A percentile compares a stretch with the other conserved stretches of the same genome.
Conservation (phyloP, 495 filamentous ascomycete genomes). For the Collariella sp. region DNA sequence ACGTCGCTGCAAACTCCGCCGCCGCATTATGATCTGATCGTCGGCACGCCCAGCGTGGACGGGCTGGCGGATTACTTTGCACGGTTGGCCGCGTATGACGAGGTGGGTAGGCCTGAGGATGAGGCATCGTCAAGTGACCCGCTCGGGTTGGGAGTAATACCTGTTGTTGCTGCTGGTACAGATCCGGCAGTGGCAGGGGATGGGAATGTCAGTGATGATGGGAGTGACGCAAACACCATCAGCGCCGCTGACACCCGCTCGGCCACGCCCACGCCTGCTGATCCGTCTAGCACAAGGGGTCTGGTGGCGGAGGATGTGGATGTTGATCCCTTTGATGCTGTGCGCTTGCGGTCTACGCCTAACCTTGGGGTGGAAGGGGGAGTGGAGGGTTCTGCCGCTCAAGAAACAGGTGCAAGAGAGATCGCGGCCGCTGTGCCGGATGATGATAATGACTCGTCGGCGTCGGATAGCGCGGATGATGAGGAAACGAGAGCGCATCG, state of each 20-base stretch:
- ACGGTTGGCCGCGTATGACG: constrained; percentile 39
- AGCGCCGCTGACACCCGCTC: neutral
- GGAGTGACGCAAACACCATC: constrained; percentile 7
- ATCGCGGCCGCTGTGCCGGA: neutral
- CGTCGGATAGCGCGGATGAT: constrained; percentile 28
- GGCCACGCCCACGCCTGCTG: neutral
- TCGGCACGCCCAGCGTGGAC: constrained; percentile 70
- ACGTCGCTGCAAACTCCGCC: constrained; percentile 62
- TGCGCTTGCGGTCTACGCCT: too few species aligned
- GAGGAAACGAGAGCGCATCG: constrained; percentile 35
- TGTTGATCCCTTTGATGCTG: neutral
- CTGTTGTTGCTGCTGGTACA: too few species aligned
- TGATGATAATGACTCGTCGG: constrained; percentile 24
- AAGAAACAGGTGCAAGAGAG: neutral
- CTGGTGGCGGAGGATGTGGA: neutral
- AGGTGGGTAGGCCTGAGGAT: constrained; percentile 25
- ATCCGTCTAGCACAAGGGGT: neutral
- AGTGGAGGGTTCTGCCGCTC: neutral
- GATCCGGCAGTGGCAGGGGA: neutral
- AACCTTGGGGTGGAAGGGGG: too few species aligned
- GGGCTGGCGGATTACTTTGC: constrained; percentile 88
- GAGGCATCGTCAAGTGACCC: too few species aligned
- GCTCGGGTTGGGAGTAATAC: too few species aligned
- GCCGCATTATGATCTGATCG: constrained; percentile 76
- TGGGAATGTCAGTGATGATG: neutral